These are phyloP conservation scores for Trichosporon faecale DNA, from an alignment of 1,284 basidiomycete genomes.

Conservation along the genomic window DNA sequence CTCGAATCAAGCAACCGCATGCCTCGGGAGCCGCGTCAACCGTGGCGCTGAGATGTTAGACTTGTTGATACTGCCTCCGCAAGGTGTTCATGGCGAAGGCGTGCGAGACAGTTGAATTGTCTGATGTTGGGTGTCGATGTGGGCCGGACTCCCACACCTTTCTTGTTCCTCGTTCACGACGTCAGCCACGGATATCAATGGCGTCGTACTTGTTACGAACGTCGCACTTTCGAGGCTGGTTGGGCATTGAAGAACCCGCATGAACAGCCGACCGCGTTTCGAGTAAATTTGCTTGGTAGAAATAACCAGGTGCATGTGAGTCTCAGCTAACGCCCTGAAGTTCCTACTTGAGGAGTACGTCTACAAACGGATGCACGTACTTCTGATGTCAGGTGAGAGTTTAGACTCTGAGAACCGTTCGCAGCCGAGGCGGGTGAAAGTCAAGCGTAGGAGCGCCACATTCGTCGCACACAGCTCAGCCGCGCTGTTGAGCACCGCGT, in stretches of 20 bases:
- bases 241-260: background rate
- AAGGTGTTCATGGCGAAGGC: no score
- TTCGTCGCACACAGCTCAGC: background rate
- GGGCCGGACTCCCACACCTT: background rate
- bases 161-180: background rate
- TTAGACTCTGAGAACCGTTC: background rate
- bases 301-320: background rate
- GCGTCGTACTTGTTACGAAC: background rate
- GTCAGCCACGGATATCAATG: background rate
- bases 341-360: background rate
- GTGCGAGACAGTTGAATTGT: background rate
- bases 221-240: background rate
- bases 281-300: background rate
- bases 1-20: no score
- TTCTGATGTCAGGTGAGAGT: background rate
- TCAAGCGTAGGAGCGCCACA: background rate
- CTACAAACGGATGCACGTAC: background rate
- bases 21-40: no score
- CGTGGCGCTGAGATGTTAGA: no score
- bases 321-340: background rate
- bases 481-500: background rate
- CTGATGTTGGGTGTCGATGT: background rate
- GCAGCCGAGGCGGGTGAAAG: background rate
- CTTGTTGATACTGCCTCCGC: no score
- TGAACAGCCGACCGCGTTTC: background rate